Evolutionary conservation across 2,329 filamentous ascomycete species (phyloP), one percentile per base, ranked within the genome.

Genomic region (Epichloe bromicola): DNA sequence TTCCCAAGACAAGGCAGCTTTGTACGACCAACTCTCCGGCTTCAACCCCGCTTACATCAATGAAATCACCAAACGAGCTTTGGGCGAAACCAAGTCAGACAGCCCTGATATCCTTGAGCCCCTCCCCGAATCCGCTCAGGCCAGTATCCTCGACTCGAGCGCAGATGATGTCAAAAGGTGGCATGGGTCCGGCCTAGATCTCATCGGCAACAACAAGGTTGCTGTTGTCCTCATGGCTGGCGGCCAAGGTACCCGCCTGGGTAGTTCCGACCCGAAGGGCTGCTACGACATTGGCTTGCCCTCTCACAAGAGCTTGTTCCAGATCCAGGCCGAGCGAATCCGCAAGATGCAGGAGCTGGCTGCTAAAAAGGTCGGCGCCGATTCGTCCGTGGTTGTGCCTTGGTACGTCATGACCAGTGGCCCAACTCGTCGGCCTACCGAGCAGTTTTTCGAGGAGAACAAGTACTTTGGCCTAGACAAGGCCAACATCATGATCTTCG

Each of bases 401-500:
- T 98, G 93, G 93, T 98, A 98, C 71, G 88, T 98, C 69, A 98
- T 98, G 93, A 98, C 93, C 61, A 95, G 88, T 62, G 93, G 93
- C 4, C 93, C 93, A 44, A 98, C 93, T 7, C 81, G 90, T 58
- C 82, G 81, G 55, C 88, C 90, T 40, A 98, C 93, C n/a, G 86
- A 95, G 74, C 75, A 85, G 55, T 98, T 93, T 97, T 97, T 98
- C 69, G 73, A 86, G 66, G 77, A 95, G 69, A 78, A 97, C 74
- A 79, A 80, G 52, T 97, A 89, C 75, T 98, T 98, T 67, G 93
- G 93, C 5, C 72, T 98, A 54, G 77, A 84, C 58, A 79, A 86
- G 70, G 82, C 85, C 66, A 93, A 98, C 64, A 85, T 98, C 54
- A 70, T 85, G 58, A 86, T 97, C 68, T 98, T 98, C 60, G 91